Evolutionary conservation across 2,329 filamentous ascomycete genomes (phyloP).

Genomic region (Reticulascus tulasneorum): DNA sequence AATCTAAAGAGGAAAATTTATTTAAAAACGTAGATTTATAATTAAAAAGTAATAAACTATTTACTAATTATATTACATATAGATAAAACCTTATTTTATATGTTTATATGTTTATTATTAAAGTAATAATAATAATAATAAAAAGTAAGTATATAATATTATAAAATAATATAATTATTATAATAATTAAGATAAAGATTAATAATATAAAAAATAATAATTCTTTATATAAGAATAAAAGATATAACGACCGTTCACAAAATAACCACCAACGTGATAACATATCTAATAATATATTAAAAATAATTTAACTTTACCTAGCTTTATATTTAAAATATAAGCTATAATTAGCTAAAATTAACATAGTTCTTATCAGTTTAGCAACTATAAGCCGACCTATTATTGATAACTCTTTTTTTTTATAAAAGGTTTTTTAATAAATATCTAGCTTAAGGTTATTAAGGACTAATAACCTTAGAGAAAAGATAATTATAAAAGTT

Average conservation of each 20-base stretch:
- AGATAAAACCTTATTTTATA: background rate
- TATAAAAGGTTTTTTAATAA: background rate
- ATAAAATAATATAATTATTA: background rate
- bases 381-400: too few relatives aligned
- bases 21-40: background rate
- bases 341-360: too few relatives aligned
- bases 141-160: background rate
- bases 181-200: background rate
- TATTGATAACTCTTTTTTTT: background rate
- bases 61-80: background rate
- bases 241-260: too few relatives aligned
- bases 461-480: too few relatives aligned
- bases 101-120: background rate
- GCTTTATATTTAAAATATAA: too few relatives aligned
- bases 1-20: background rate
- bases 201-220: background rate
- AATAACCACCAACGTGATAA: background rate
- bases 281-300: background rate
- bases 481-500: too few relatives aligned
- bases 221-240: background rate
- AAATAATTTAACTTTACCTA: too few relatives aligned
- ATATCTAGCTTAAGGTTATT: background rate
- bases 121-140: background rate
- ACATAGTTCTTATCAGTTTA: too few relatives aligned
- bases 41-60: too few relatives aligned